Conservation (phyloP, 2,329 filamentous ascomycete species). For the Phialophora macrospora region DNA sequence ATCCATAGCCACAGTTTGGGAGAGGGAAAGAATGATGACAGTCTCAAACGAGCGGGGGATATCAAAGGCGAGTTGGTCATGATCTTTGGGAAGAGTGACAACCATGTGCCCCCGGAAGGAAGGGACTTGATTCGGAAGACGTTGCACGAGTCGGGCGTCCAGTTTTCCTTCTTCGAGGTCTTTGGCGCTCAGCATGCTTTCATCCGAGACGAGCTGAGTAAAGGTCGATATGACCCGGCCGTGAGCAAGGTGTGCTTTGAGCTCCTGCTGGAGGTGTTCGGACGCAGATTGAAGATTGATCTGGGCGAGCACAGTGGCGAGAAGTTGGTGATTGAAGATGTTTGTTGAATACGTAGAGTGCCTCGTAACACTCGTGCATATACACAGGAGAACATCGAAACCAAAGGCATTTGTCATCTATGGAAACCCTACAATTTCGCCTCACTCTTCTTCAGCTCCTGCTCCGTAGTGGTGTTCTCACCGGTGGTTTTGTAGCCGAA, state of each 20-base stretch:
- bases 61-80: slow-evolving; percentile 81
- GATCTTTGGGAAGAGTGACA: slow-evolving; percentile 92
- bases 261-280: slow-evolving; percentile 85
- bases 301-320: slow-evolving; percentile 70
- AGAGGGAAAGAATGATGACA: slow-evolving; percentile 67
- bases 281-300: slow-evolving; percentile 75
- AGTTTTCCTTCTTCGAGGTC: slow-evolving; percentile 83
- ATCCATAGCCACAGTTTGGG: slow-evolving; percentile 81
- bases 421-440: slow-evolving; percentile 25
- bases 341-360: slow-evolving; percentile 59
- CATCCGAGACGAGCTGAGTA: slow-evolving; percentile 88
- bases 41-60: slow-evolving; percentile 63
- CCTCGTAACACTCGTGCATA: neutral
- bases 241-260: slow-evolving; percentile 88
- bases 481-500: slow-evolving; percentile 54
- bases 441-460: slow-evolving; percentile 44
- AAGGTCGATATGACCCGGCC: slow-evolving; percentile 90
- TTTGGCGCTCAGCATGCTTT: slow-evolving; percentile 96
- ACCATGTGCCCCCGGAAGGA: slow-evolving; percentile 81
- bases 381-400: neutral
- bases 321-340: slow-evolving; percentile 69
- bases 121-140: slow-evolving; percentile 83
- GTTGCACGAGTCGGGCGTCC: slow-evolving; percentile 73
- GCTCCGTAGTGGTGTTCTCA: slow-evolving; percentile 41
- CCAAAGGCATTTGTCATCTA: neutral